Evolutionary conservation across 1,284 basidiomycete genomes (phyloP).

Genomic region (Trametes hirsuta): DNA sequence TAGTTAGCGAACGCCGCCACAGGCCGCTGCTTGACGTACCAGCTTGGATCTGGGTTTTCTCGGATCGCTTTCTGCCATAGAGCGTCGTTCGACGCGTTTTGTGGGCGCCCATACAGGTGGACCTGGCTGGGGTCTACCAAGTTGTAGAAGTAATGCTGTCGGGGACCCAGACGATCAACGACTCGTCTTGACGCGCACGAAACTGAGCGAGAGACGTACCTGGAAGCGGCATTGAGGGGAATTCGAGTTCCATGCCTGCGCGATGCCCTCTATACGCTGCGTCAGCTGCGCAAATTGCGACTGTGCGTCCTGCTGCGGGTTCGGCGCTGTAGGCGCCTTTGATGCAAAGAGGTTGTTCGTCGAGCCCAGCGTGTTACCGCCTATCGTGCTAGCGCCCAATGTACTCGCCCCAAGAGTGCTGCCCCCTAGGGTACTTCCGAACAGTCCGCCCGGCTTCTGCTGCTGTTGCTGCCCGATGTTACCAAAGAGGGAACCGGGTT

Average conservation of each 20-base stretch:
- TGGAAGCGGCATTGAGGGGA: slow-evolving; percentile 82
- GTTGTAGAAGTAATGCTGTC: slow-evolving; percentile 84
- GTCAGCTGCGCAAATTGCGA: slow-evolving; percentile 60
- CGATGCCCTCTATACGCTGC: slow-evolving; percentile 68
- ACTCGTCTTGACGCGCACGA: not conserved
- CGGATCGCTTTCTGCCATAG: slow-evolving; percentile 81
- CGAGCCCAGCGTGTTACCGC: slow-evolving; percentile 32
- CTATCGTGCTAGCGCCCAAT: slow-evolving; percentile 29
- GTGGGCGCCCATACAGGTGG: slow-evolving; percentile 72
- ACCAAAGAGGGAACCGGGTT: slow-evolving; percentile 21
- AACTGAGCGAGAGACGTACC: slow-evolving; percentile 40
- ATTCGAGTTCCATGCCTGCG: slow-evolving; percentile 72
- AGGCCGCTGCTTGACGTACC: slow-evolving; percentile 48
- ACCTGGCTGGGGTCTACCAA: slow-evolving; percentile 78
- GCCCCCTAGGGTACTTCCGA: slow-evolving; percentile 27
- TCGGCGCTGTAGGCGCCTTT: slow-evolving; percentile 33
- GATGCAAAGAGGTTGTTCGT: slow-evolving; percentile 37
- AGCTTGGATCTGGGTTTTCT: slow-evolving; percentile 83
- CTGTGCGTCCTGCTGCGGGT: slow-evolving; percentile 63
- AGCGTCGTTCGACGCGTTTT: slow-evolving; percentile 73
- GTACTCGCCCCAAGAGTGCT: slow-evolving; percentile 28
- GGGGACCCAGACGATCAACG: not conserved
- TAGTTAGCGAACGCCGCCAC: not conserved
- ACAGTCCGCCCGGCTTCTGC: slow-evolving; percentile 20
- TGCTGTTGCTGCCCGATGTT: slow-evolving; percentile 29